Evolutionary conservation across 2,329 filamentous ascomycete genomes (phyloP).

Genomic region (Rhynchosporium agropyri): DNA sequence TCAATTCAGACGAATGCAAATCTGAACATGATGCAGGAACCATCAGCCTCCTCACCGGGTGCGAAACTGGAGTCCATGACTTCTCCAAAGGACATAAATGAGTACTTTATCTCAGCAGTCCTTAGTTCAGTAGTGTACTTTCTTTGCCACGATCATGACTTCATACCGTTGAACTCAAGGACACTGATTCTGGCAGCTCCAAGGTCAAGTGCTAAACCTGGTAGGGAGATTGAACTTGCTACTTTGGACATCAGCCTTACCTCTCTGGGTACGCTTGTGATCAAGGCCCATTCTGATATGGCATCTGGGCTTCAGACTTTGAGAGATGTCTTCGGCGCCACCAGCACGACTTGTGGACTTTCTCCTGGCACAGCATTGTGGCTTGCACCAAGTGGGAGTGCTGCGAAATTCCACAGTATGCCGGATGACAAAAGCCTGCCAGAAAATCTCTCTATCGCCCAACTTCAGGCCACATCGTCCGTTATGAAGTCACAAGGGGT

Average conservation of each 20-base stretch:
- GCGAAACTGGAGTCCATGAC: conserved; percentile 29
- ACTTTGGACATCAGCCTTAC: conserved; percentile 42
- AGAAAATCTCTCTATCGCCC: conserved; percentile 26
- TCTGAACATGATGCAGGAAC: conserved; percentile 31
- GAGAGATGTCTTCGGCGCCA: conserved; percentile 12
- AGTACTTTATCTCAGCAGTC: conserved; percentile 42
- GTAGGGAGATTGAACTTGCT: conserved; percentile 36
- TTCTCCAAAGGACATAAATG: conserved; percentile 39
- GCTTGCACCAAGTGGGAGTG: conserved; percentile 41
- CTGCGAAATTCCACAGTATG: conserved; percentile 38
- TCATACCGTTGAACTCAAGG: conserved; percentile 42
- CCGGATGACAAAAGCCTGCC: conserved; percentile 33
- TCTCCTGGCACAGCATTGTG: conserved; percentile 36
- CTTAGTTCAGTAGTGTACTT: conserved; percentile 40
- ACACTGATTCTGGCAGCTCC: conserved; percentile 37
- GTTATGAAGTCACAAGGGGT: conserved; percentile 25
- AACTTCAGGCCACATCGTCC: conserved; percentile 28
- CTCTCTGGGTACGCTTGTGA: conserved; percentile 40
- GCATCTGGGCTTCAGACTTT: conserved; percentile 36
- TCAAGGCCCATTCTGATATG: conserved; percentile 39
- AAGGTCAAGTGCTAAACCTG: conserved; percentile 16
- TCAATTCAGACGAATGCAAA: conserved; percentile 28
- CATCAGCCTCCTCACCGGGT: conserved; percentile 33
- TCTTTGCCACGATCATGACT: conserved; percentile 41
- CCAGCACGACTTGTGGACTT: conserved; percentile 21